Conservation (phyloP, 441 rosid species). For the Aleurites moluccanus region DNA sequence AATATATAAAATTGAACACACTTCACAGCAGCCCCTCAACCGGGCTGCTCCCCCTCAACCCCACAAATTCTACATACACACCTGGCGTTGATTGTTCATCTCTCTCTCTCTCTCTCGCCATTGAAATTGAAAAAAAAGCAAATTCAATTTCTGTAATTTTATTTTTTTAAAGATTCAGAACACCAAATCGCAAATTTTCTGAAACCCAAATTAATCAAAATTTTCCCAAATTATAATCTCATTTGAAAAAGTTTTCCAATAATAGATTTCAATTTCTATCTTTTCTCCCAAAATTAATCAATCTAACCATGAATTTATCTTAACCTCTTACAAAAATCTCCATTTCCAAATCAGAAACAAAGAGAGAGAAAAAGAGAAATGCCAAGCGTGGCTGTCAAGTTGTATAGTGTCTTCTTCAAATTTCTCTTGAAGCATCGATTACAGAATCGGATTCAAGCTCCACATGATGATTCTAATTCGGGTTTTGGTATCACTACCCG, state of each 20-base stretch:
- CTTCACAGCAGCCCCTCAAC: too few relatives aligned
- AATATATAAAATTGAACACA: too few relatives aligned
- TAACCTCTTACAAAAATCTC: background rate
- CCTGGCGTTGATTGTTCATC: too few relatives aligned
- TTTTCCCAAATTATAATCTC: background rate
- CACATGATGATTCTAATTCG: conserved; percentile 41
- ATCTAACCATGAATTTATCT: background rate
- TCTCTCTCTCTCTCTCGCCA: background rate
- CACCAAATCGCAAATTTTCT: too few relatives aligned
- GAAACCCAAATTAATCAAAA: conserved; percentile 2
- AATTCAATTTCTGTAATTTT: too few relatives aligned
- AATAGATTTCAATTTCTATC: background rate
- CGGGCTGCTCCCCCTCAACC: too few relatives aligned
- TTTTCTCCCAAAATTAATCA: background rate
- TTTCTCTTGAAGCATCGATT: conserved; percentile 80
- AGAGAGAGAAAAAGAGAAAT: conserved; percentile 40
- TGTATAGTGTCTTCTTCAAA: conserved; percentile 95
- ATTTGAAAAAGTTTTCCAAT: background rate
- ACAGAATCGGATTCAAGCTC: conserved; percentile 69
- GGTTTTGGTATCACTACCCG: conserved; percentile 72
- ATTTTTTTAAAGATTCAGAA: too few relatives aligned
- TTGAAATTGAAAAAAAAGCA: background rate
- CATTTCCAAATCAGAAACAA: background rate
- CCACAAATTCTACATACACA: too few relatives aligned
- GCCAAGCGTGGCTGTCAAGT: conserved; percentile 90